phyloP scores from a whole-genome alignment of 164 flowering plant genomes.

The Magnolia changhungtana region DNA sequence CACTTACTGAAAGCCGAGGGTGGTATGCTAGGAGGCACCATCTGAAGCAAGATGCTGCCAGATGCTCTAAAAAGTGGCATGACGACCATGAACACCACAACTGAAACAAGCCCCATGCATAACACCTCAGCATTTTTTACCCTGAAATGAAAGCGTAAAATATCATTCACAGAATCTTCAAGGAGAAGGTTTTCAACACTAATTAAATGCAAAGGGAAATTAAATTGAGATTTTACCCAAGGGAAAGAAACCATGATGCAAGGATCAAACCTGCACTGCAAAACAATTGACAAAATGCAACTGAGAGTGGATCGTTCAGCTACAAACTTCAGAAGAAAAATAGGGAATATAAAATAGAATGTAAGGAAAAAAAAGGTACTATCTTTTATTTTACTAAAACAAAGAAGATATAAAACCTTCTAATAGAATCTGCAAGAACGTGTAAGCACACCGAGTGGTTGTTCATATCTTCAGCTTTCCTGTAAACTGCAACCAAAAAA shows the following conservation, averaged over 20 bases:
- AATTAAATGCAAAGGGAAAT: no score
- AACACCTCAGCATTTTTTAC: conserved; percentile 94
- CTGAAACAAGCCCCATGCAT: conserved; percentile 88
- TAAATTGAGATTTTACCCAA: no score
- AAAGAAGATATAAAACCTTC: conserved; percentile 55
- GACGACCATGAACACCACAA: conserved; percentile 75
- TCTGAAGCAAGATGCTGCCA: conserved; percentile 83
- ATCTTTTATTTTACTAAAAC: not conserved
- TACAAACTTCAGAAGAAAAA: not conserved
- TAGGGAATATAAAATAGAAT: not conserved
- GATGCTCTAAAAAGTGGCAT: conserved; percentile 81
- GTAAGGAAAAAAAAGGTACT: not conserved
- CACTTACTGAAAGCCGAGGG: conserved; percentile 84
- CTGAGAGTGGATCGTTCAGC: not conserved
- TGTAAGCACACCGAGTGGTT: conserved; percentile 93
- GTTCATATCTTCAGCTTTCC: conserved; percentile 97
- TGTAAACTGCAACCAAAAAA: conserved; percentile 58
- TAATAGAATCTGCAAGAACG: conserved; percentile 97
- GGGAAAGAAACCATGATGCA: no score
- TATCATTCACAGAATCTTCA: not conserved
- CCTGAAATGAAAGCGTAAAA: conserved; percentile 33
- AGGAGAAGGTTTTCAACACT: not conserved
- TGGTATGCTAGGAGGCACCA: conserved; percentile 80
- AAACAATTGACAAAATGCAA: no score
- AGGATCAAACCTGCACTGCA: no score